phyloP scores from a whole-genome alignment of 2,329 filamentous ascomycete species.

The Aspergillus sp. region DNA sequence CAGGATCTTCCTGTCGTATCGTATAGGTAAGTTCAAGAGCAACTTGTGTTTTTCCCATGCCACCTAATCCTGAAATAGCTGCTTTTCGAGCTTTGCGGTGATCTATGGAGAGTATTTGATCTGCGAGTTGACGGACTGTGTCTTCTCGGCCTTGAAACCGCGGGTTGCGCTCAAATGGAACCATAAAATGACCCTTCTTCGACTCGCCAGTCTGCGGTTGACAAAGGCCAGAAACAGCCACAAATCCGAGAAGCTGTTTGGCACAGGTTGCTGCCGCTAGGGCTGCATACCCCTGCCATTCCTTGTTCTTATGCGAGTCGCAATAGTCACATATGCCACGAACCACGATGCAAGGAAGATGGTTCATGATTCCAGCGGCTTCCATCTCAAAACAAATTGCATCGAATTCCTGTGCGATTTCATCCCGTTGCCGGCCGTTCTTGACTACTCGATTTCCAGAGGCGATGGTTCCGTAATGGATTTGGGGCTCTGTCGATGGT shows the following conservation, averaged over 20 bases:
- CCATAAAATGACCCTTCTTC: background rate
- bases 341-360: conserved; percentile 13
- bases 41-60: conserved; percentile 25
- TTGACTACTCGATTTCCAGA: background rate
- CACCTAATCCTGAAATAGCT: conserved; percentile 13
- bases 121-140: background rate
- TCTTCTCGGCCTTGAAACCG: background rate
- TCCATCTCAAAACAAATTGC: conserved; percentile 3
- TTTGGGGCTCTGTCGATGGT: background rate
- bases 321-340: conserved; percentile 19
- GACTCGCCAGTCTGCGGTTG: background rate
- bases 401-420: background rate
- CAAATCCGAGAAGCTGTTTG: background rate
- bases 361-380: conserved; percentile 12
- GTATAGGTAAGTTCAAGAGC: conserved; percentile 26
- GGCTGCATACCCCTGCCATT: background rate
- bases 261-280: background rate
- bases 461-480: background rate
- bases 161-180: background rate
- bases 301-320: conserved; percentile 2
- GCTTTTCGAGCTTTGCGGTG: background rate
- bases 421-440: background rate
- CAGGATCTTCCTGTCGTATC: background rate
- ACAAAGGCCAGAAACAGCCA: rapidly evolving
- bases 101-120: too few relatives aligned